Base-by-base conservation (phyloP, 2,329 filamentous ascomycete genomes). In the Neurospora crassa region DNA sequence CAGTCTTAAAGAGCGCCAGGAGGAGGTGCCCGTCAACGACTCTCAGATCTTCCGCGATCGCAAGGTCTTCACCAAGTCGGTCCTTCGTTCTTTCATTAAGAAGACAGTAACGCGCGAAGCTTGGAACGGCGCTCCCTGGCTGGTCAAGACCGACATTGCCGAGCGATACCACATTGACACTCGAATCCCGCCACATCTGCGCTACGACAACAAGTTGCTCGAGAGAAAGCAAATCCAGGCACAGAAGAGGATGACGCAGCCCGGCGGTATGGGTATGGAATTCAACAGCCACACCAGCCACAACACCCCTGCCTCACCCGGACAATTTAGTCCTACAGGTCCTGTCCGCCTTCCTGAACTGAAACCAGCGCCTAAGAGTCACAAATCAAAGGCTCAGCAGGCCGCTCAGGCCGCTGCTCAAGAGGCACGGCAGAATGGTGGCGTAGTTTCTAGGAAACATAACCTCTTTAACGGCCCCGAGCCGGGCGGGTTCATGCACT, bases 71-170 rank as follows among this genome's bases (percentile, higher is more conserved):
- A 97, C 95, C 40, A 98, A 99, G 81, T 90, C 94, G 68, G 94
- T 97, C 80, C 85, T 99, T 53, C 90, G 95, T 42, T 93, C 94
- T 6, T 99, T 97, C 75, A 92, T 99, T 74, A 97, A 97, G 79
- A 94, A 96, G 80, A 96, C 94, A 0, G 91, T 97, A n/a, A 91
- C 90, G 1, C 86, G 95, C 73, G 96, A 98, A 78, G 89, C 93
- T 4, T 98, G 94, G 93, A 95, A 90, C 73, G 95, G 95, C n/a
- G 96, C 96, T 0, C 95, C 96, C 0, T 99, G 96, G 96, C 84
- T 97, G 70, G 95, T 98, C 20, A 97, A 96, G 82, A 87, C 91
- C 43, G 90, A 93, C 70, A 90, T 97, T 72, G 96, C 96, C 0
- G 88, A 89, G 67, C 87, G 90, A 74, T 97, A 96, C 80, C 90